Evolutionary conservation across 768 basidiomycete species (phyloP).

Genomic region (Thelephora aurantiotincta): DNA sequence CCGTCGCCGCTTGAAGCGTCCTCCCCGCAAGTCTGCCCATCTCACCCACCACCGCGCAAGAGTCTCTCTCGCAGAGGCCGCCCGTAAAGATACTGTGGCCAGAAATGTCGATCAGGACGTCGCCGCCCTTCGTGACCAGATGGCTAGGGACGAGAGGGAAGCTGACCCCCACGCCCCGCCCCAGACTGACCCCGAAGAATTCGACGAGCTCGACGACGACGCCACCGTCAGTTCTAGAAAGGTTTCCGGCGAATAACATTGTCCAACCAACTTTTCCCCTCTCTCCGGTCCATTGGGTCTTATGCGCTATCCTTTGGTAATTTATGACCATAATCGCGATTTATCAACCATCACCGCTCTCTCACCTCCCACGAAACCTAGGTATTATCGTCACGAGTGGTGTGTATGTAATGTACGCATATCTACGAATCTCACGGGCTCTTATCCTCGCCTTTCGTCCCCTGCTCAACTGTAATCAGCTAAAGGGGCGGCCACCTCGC

Average conservation of each 20-base stretch:
- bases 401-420: no score
- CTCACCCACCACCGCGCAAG: conserved; percentile 70
- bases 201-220: conserved; percentile 10
- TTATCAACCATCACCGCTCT: no score
- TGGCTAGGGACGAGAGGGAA: conserved; percentile 43
- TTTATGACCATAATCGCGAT: no score
- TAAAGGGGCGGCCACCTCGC: neutral
- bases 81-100: conserved; percentile 77
- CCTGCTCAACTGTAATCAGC: neutral
- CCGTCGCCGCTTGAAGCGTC: conserved; percentile 79
- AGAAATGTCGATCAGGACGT: conserved; percentile 79
- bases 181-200: conserved; percentile 5
- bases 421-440: no score
- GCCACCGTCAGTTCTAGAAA: no score
- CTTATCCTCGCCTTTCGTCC: no score
- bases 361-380: no score
- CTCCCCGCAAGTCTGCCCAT: conserved; percentile 68
- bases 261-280: no score
- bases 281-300: no score
- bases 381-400: no score
- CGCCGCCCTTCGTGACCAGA: conserved; percentile 64
- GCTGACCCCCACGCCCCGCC: conserved; percentile 7
- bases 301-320: no score
- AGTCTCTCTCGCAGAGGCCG: conserved; percentile 75
- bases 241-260: no score